Evolutionary conservation across 1,284 basidiomycete species (phyloP).

Genomic region (Cerrena zonata): DNA sequence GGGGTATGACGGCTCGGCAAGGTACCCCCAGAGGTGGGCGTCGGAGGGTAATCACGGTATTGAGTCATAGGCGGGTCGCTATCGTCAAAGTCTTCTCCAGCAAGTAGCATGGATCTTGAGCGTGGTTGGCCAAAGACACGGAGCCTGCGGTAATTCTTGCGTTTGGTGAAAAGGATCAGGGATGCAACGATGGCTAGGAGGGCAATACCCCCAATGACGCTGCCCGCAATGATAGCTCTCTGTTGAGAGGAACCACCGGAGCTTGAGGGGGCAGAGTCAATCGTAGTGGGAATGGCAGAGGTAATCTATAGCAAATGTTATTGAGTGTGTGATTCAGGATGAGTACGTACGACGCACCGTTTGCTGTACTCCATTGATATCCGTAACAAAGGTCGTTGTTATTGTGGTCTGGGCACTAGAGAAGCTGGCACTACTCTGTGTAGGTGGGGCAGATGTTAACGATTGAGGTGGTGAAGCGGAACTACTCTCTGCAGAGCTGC

Average conservation of each 20-base stretch:
- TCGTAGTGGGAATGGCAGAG: slow-evolving; percentile 24
- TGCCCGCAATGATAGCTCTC: slow-evolving; percentile 42
- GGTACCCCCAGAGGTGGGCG: slow-evolving; percentile 9
- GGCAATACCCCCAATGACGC: slow-evolving; percentile 38
- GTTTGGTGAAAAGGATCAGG: slow-evolving; percentile 36
- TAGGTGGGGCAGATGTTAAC: neutral
- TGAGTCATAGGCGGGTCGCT: slow-evolving; percentile 26
- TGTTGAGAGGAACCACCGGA: slow-evolving; percentile 18
- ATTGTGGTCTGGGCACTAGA: slow-evolving; percentile 16
- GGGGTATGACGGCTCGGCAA: neutral
- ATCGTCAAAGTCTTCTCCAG: slow-evolving; percentile 44
- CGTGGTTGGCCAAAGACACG: slow-evolving; percentile 35
- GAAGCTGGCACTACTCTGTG: neutral
- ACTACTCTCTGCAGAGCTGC: neutral
- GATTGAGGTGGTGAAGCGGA: neutral
- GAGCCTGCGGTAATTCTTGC: slow-evolving; percentile 36
- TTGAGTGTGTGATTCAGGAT: neutral
- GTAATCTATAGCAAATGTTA: slow-evolving; percentile 14
- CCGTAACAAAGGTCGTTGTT: slow-evolving; percentile 20
- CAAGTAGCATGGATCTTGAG: slow-evolving; percentile 36
- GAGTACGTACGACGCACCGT: slow-evolving; percentile 14
- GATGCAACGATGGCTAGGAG: slow-evolving; percentile 35
- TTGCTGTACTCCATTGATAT: slow-evolving; percentile 20
- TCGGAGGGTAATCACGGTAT: slow-evolving; percentile 29
- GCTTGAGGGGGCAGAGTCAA: slow-evolving; percentile 10